A percentile compares a stretch with the other conserved stretches of the same genome.
Evolutionary conservation across 2,329 filamentous ascomycete genomes (phyloP).

Genomic region (Nemania bipapillata): DNA sequence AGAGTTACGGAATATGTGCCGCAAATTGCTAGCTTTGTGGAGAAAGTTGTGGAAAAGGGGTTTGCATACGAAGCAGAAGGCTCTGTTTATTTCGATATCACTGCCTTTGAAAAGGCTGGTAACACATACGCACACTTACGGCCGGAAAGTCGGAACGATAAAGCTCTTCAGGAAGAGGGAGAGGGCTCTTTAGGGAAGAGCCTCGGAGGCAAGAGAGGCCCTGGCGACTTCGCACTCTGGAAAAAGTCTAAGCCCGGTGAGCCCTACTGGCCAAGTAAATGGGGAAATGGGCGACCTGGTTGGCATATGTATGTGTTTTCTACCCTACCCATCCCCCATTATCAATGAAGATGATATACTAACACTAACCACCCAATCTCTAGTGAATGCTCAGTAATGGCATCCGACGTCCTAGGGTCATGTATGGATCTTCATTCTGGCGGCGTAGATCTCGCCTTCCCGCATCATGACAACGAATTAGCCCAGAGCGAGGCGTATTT

Average conservation of each 20-base stretch:
- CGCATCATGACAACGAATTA: constrained; percentile 87
- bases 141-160: constrained; percentile 85
- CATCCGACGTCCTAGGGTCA: constrained; percentile 83
- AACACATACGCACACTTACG: constrained; percentile 87
- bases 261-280: constrained; percentile 87
- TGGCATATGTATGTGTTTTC: constrained; percentile 78
- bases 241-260: constrained; percentile 92
- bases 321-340: neutral
- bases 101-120: constrained; percentile 82
- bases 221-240: constrained; percentile 92
- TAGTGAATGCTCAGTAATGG: constrained; percentile 67
- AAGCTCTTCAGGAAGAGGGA: constrained; percentile 84
- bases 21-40: constrained; percentile 86
- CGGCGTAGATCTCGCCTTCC: constrained; percentile 89
- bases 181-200: constrained; percentile 81
- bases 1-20: constrained; percentile 92
- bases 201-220: constrained; percentile 73
- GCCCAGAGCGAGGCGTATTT: constrained; percentile 82
- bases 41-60: constrained; percentile 82
- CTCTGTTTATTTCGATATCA: constrained; percentile 94
- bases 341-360: neutral
- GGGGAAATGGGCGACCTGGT: constrained; percentile 87
- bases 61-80: constrained; percentile 86
- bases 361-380: constrained; percentile 13
- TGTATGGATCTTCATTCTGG: constrained; percentile 94